Evolutionary conservation across 805 yeast genomes (phyloP), one percentile per base, ranked within the genome.

Genomic region (Kregervanrija pseudodelftensis): DNA sequence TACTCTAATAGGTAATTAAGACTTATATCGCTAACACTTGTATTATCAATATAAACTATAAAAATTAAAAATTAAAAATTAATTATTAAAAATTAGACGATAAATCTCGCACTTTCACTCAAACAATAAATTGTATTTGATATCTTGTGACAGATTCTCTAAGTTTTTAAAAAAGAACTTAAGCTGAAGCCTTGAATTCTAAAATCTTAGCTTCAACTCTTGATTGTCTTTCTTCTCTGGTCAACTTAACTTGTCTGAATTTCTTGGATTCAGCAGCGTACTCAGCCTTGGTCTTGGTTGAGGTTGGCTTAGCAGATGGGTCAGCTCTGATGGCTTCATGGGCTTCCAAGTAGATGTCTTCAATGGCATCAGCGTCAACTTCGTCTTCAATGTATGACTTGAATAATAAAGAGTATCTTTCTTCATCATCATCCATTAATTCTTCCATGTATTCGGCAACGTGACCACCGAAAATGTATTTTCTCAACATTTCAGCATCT

Each of bases 391-490:
- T 72, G 91, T 93, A 93, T 65, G 89, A 80, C 79, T 85, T 83
- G 95, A 91, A 91, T 70, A 91, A 80, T 69, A 86, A 80, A 74
- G 82, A 82, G 96, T 82, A 91, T 79, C 93, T 91, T 82, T 91
- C 99, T 80, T 91, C 99, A 85, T 91, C 99, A 73, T 91, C 99
- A 68, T 93, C 99, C 73, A 93, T 91, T 72, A 93, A 86, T 81
- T 91, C 98, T 82, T 93, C 99, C 96, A 93, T 93, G 93, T 93
- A 93, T 82, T 93, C 98, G 68, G 99, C 83, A 68, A 93, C 90
- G 85, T 93, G 99, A 74, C 98, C 98, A 80, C 95, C 98, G 70
- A 91, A 85, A 80, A 93, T 93, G 95, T 93, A 93, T 77, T 87
- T 88, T 88, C 97, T 88, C 73, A 93, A 82, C 61, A 81, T 74